Percentiles rank a stretch among this genome's conserved stretches.
Evolutionary conservation across 495 filamentous ascomycete genomes (phyloP).

Genomic region (Aspergillus heteromorphus): DNA sequence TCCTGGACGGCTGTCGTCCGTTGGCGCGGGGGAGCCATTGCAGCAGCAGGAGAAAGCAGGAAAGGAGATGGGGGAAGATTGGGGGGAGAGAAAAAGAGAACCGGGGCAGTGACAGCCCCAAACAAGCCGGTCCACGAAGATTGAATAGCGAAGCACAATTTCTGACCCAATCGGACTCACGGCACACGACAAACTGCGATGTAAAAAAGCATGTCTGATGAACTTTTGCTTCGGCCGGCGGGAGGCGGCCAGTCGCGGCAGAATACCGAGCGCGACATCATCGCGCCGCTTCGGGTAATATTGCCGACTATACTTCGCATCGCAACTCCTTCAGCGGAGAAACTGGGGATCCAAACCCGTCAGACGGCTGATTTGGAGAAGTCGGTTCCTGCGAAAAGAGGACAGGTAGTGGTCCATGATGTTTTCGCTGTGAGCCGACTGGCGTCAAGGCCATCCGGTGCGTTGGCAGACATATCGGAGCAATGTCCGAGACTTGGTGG

Average conservation of each 20-base stretch:
- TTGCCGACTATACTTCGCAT: constrained; percentile 11
- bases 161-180: neutral
- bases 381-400: no score
- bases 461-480: no score
- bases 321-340: neutral
- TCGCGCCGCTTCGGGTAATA: constrained; percentile 20
- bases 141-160: constrained; percentile 10
- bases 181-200: neutral
- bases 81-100: neutral
- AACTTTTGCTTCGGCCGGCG: constrained; percentile 19
- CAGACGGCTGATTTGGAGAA: neutral
- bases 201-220: constrained; percentile 6
- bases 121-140: neutral
- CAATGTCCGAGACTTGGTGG: no score
- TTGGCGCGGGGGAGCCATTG: constrained; percentile 46
- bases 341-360: neutral
- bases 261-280: constrained; percentile 27
- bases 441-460: no score
- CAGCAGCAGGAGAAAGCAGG: constrained; percentile 3
- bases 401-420: no score
- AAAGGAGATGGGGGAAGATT: neutral
- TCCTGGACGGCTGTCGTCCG: constrained; percentile 39
- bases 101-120: constrained; percentile 1
- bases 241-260: constrained; percentile 34
- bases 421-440: no score